Conservation (phyloP, 1,284 basidiomycete species). For the Marasmius sp. region DNA sequence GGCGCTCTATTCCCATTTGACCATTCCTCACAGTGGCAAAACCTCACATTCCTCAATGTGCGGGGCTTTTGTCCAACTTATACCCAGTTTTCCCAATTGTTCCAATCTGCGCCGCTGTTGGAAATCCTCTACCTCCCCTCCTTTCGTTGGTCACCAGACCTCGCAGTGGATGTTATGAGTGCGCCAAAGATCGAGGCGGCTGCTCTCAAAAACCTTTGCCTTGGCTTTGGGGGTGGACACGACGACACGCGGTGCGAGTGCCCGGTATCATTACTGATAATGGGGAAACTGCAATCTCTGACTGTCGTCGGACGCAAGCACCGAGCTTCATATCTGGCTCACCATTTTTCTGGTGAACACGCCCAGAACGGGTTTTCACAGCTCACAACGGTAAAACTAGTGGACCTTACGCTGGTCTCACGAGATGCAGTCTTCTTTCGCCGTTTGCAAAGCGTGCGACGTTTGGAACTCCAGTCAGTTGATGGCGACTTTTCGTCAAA, state of each 20-base stretch:
- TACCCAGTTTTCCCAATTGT: slow-evolving; percentile 15
- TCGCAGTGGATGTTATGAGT: not conserved
- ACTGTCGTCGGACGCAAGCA: slow-evolving; percentile 15
- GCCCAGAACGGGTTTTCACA: slow-evolving; percentile 3
- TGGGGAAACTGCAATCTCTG: slow-evolving; percentile 23
- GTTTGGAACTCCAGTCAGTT: not conserved
- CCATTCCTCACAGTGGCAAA: slow-evolving; percentile 5
- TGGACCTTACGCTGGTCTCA: not conserved
- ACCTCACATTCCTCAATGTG: slow-evolving; percentile 20
- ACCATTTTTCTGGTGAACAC: not conserved
- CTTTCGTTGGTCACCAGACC: not conserved
- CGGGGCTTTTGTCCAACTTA: slow-evolving; percentile 13
- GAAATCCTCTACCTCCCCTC: slow-evolving; percentile 14
- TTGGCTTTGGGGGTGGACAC: slow-evolving; percentile 22
- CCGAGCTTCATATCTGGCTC: not conserved
- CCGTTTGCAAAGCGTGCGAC: not conserved
- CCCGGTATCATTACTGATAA: slow-evolving; percentile 12
- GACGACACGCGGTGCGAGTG: slow-evolving; percentile 5
- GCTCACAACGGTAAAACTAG: slow-evolving; percentile 5
- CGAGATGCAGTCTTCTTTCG: not conserved
- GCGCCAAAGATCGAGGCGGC: slow-evolving; percentile 11
- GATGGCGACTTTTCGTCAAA: not conserved
- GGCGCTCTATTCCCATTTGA: slow-evolving; percentile 11
- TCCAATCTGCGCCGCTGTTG: slow-evolving; percentile 14
- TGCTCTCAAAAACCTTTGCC: slow-evolving; percentile 15